A percentile compares a stretch with the other conserved stretches of the same genome.
Evolutionary conservation across 768 basidiomycete species (phyloP).

Genomic region (Suillus sp.): DNA sequence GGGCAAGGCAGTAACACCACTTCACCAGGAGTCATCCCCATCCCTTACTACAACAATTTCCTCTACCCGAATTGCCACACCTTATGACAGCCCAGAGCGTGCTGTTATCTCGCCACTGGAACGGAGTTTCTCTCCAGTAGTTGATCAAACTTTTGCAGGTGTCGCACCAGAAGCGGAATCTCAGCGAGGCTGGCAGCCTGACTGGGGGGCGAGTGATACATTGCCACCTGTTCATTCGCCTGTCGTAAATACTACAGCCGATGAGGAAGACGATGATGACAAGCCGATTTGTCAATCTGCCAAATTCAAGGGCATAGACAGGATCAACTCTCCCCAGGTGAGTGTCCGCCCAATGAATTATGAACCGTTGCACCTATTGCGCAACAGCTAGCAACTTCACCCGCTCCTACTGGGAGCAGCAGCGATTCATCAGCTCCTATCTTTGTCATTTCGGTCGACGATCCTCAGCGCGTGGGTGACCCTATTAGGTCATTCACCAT

Average conservation of each 20-base stretch:
- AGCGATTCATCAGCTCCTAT: constrained; percentile 62
- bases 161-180: constrained; percentile 51
- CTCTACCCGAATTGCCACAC: constrained; percentile 18
- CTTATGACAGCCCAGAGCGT: constrained; percentile 27
- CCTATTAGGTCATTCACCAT: constrained; percentile 93
- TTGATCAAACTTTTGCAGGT: constrained; percentile 43
- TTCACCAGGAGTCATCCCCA: constrained; percentile 17
- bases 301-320: constrained; percentile 29
- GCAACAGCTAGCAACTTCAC: constrained; percentile 22
- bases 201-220: constrained; percentile 41
- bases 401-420: constrained; percentile 22
- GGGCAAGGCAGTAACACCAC: constrained; percentile 18
- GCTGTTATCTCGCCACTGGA: constrained; percentile 34
- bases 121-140: constrained; percentile 22
- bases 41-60: constrained; percentile 14
- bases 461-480: constrained; percentile 97
- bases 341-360: neutral
- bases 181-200: constrained; percentile 55
- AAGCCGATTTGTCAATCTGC: constrained; percentile 59
- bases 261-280: constrained; percentile 70
- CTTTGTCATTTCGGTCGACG: constrained; percentile 90
- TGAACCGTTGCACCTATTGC: neutral
- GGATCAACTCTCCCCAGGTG: constrained; percentile 28
- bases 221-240: constrained; percentile 19
- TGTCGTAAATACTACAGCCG: constrained; percentile 24